Evolutionary conservation across 306 rosid genomes (phyloP), one percentile per base, ranked within the genome.

Genomic region (Abrus pulchellus): DNA sequence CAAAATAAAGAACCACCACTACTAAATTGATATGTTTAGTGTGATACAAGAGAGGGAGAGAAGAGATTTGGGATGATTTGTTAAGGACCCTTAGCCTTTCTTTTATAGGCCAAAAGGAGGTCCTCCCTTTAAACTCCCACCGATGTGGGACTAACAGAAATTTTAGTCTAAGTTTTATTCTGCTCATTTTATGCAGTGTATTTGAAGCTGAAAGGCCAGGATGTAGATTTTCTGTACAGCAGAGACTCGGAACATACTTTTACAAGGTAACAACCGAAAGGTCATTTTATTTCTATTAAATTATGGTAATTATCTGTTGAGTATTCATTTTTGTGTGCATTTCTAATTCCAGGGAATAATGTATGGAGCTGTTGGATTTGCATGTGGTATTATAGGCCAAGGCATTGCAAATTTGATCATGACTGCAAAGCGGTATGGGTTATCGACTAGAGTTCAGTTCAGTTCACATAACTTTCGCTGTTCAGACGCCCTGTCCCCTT

Each of bases 151-250:
- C n/a, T n/a, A n/a, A n/a, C n/a, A 71, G 72, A 79, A 60, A 53
- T 7, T 45, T 68, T 62, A 5, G 12, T 50, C 80, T 76, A 67
- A 80, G 45, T 67, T 55, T 80, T 65, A 63, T 34, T 60, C 13
- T 74, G 13, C 83, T 77, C 38, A 10, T 63, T 78, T 54, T 63
- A 27, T 87, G 90, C 86, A 94, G 98, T 79, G 98, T 94, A 85
- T 94, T 94, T 85, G 97, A 94, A 85, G 98, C 97, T 28, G 92
- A 92, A 94, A 88, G 98, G 79, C 97, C 98, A 6, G 97, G 98
- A 83, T 89, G 97, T 82, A 90, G 74, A 72, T 92, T 94, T 85
- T 83, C 98, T 10, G 74, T 55, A 59, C 85, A 90, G 72, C 98
- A 94, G 88, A 89, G 98, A 84, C 72, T 90, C 40, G 94, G 93